Conservation (phyloP, 2,329 filamentous ascomycete genomes). For the Clarireedia homoeocarpa region DNA sequence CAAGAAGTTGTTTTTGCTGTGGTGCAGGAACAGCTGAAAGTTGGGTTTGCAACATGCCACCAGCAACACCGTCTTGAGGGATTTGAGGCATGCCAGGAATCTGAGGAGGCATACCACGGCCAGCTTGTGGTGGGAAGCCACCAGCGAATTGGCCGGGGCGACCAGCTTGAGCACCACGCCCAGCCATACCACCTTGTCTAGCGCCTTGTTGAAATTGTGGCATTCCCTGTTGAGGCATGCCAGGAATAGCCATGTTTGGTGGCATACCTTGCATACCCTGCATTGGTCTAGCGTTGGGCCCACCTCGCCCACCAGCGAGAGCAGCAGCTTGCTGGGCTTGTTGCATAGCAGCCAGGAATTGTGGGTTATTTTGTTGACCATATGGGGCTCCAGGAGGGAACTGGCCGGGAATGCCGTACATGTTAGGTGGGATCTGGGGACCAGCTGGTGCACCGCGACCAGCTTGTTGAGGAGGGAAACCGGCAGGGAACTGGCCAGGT, state of each 20-base stretch:
- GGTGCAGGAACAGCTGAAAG: constrained; percentile 47
- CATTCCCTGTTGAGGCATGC: constrained; percentile 46
- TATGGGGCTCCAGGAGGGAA: constrained; percentile 73
- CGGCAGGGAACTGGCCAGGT: constrained; percentile 75
- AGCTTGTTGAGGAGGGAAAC: constrained; percentile 75
- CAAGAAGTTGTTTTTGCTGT: constrained; percentile 98
- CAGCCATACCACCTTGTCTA: constrained; percentile 37
- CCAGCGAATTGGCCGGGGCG: constrained; percentile 30
- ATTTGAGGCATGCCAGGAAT: constrained; percentile 24
- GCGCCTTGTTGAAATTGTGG: constrained; percentile 43
- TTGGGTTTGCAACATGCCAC: constrained; percentile 46
- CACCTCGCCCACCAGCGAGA: constrained; percentile 36
- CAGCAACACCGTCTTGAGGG: constrained; percentile 25
- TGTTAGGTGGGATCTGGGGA: constrained; percentile 80
- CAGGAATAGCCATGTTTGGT: constrained; percentile 55
- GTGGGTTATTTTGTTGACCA: constrained; percentile 71
- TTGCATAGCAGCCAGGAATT: constrained; percentile 70
- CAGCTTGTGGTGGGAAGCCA: constrained; percentile 31
- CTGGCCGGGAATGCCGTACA: constrained; percentile 74
- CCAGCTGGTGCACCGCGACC: constrained; percentile 77
- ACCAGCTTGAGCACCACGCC: constrained; percentile 30
- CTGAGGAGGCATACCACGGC: constrained; percentile 30
- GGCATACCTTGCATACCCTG: constrained; percentile 63
- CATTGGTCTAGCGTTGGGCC: constrained; percentile 47
- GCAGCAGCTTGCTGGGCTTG: constrained; percentile 58